Evolutionary conservation across 257 asterid genomes (phyloP).

Genomic region (Lithospermum erythrorhizon): DNA sequence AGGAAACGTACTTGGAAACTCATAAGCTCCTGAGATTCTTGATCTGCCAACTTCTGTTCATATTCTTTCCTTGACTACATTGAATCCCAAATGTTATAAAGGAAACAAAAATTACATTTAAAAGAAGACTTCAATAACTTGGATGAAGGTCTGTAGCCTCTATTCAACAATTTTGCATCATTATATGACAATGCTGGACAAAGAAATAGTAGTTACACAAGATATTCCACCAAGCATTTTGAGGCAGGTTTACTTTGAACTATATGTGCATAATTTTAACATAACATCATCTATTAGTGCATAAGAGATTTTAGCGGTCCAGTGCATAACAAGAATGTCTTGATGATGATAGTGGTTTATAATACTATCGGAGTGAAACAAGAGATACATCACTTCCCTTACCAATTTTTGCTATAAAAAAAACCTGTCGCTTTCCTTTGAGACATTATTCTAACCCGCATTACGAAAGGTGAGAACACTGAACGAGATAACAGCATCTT

Average conservation of each 20-base stretch:
- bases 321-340: background rate
- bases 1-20: constrained; percentile 62
- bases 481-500: background rate
- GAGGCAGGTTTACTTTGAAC: no score
- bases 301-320: background rate
- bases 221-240: no score
- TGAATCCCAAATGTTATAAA: constrained; percentile 14
- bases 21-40: constrained; percentile 63
- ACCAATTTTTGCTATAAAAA: background rate
- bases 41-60: constrained; percentile 74
- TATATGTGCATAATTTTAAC: no score
- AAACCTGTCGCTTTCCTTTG: background rate
- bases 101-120: background rate
- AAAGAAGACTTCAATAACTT: background rate
- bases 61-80: constrained; percentile 64
- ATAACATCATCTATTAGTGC: background rate
- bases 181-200: no score
- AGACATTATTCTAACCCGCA: background rate
- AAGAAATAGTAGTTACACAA: no score
- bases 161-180: no score
- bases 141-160: background rate
- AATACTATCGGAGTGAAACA: no score
- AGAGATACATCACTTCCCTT: background rate
- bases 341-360: background rate
- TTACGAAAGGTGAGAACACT: background rate